Percentiles rank a stretch among this genome's conserved stretches.
phyloP scores from a whole-genome alignment of 1,139 yeast species.

The Nakaseomyces glabratus region DNA sequence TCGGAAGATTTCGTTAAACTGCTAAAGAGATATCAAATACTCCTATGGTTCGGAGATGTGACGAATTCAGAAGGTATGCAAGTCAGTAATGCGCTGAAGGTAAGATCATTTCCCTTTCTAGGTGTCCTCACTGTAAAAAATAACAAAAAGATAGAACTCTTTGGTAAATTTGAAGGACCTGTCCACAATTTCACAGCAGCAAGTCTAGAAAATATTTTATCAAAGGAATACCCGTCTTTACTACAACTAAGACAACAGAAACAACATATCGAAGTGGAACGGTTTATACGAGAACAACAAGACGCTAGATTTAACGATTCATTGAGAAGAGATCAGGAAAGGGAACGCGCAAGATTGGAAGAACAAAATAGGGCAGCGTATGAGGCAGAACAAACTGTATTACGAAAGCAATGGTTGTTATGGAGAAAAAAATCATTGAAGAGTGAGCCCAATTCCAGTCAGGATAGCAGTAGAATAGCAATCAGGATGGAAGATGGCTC shows the following conservation, averaged over 20 bases:
- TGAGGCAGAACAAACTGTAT: conserved; percentile 15
- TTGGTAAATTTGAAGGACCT: conserved; percentile 62
- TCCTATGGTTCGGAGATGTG: conserved; percentile 87
- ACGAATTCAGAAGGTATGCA: conserved; percentile 62
- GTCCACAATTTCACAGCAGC: conserved; percentile 23
- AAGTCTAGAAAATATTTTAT: conserved; percentile 36
- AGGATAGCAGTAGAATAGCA: conserved; percentile 43
- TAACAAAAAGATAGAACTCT: conserved; percentile 48
- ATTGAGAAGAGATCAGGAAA: conserved; percentile 38
- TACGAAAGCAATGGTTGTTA: conserved; percentile 36
- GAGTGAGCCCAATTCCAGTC: conserved; percentile 30
- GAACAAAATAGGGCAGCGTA: conserved; percentile 22
- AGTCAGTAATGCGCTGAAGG: conserved; percentile 66
- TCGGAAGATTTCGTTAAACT: conserved; percentile 45
- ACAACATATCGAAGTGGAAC: conserved; percentile 49
- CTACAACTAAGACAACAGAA: conserved; percentile 50
- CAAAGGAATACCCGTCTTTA: conserved; percentile 55
- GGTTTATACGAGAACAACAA: conserved; percentile 62
- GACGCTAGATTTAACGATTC: conserved; percentile 71
- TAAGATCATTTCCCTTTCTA: conserved; percentile 70
- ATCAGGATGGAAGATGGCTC: conserved; percentile 47
- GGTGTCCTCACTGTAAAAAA: conserved; percentile 58
- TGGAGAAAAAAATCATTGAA: conserved; percentile 38
- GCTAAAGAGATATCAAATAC: conserved; percentile 40
- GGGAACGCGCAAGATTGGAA: conserved; percentile 26